A percentile compares a stretch with the other conserved stretches of the same genome.
These are phyloP conservation scores for Penicillium chermesinum DNA, from an alignment of 495 filamentous ascomycete species.

Conservation along the genomic window DNA sequence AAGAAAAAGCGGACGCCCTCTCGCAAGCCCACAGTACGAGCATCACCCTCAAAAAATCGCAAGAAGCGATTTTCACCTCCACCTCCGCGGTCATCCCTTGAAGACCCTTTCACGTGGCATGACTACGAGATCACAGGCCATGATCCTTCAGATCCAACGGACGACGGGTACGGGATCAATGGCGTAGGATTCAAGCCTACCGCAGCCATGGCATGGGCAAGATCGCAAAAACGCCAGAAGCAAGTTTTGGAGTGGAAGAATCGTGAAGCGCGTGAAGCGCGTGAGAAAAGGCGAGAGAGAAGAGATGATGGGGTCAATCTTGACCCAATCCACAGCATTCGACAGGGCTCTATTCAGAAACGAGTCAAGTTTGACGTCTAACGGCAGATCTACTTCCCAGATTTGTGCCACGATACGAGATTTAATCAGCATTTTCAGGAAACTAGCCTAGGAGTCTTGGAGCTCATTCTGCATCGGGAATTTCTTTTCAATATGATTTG, in stretches of 20 bases:
- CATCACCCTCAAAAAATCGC: slow-evolving; percentile 24
- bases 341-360: slow-evolving; percentile 36
- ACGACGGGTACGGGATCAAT: slow-evolving; percentile 78
- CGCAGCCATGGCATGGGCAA: slow-evolving; percentile 70
- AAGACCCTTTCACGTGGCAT: slow-evolving; percentile 67
- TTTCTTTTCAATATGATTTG: slow-evolving; percentile 7
- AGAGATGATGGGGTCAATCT: slow-evolving; percentile 42
- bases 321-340: slow-evolving; percentile 29
- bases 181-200: slow-evolving; percentile 91
- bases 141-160: slow-evolving; percentile 63
- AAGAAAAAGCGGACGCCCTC: slow-evolving; percentile 18
- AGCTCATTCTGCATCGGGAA: neutral
- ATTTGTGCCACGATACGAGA: neutral
- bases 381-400: slow-evolving; percentile 1
- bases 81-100: slow-evolving; percentile 31
- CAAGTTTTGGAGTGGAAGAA: slow-evolving; percentile 81
- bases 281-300: slow-evolving; percentile 64
- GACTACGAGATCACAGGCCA: slow-evolving; percentile 82
- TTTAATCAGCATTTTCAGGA: neutral
- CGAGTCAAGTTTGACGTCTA: slow-evolving; percentile 41
- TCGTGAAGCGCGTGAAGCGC: slow-evolving; percentile 77
- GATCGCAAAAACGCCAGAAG: slow-evolving; percentile 67
- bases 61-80: slow-evolving; percentile 42
- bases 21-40: slow-evolving; percentile 22
- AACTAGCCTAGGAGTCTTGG: slow-evolving; percentile 3